A percentile compares a stretch with the other conserved stretches of the same genome.
Conservation (phyloP, 371 early-diverging fungal genomes). For the Rhizomucor pusillus region DNA sequence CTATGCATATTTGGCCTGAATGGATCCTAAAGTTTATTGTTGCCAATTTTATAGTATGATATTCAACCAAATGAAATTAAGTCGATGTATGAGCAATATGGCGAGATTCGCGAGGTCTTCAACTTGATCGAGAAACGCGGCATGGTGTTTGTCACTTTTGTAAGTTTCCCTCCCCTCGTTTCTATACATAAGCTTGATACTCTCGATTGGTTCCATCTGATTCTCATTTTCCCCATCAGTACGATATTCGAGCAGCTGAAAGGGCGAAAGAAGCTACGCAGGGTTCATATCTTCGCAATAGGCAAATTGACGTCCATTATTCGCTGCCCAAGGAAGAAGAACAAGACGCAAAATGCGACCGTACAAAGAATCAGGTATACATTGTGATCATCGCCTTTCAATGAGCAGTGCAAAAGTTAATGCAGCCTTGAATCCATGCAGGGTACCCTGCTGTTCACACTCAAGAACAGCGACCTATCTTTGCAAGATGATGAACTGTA, state of each 20-base stretch:
- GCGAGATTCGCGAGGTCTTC: slow-evolving; percentile 51
- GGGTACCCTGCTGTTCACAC: slow-evolving; percentile 53
- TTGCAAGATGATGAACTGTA: slow-evolving; percentile 42
- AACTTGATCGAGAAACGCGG: slow-evolving; percentile 48
- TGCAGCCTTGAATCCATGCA: slow-evolving; percentile 8
- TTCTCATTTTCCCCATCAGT: slow-evolving; percentile 12
- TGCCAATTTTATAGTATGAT: slow-evolving; percentile 34
- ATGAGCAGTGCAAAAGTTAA: neutral
- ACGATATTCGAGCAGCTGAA: slow-evolving; percentile 51
- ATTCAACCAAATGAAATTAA: slow-evolving; percentile 34
- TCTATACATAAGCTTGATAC: neutral
- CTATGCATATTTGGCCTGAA: neutral
- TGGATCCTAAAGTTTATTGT: neutral
- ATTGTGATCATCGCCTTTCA: neutral
- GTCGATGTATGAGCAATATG: slow-evolving; percentile 40
- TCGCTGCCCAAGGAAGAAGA: slow-evolving; percentile 58
- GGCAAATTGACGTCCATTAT: slow-evolving; percentile 58
- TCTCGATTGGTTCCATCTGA: neutral
- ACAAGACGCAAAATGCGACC: slow-evolving; percentile 43
- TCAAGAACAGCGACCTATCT: slow-evolving; percentile 30
- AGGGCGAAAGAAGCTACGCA: slow-evolving; percentile 45
- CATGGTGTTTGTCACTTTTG: slow-evolving; percentile 55
- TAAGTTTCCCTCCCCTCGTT: slow-evolving; percentile 21
- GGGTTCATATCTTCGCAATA: slow-evolving; percentile 29
- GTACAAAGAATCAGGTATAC: slow-evolving; percentile 52